Percentiles rank a stretch among this genome's conserved stretches.
Evolutionary conservation across 2,329 filamentous ascomycete species (phyloP).

Genomic region (Macrophomina pseudophaseolina): DNA sequence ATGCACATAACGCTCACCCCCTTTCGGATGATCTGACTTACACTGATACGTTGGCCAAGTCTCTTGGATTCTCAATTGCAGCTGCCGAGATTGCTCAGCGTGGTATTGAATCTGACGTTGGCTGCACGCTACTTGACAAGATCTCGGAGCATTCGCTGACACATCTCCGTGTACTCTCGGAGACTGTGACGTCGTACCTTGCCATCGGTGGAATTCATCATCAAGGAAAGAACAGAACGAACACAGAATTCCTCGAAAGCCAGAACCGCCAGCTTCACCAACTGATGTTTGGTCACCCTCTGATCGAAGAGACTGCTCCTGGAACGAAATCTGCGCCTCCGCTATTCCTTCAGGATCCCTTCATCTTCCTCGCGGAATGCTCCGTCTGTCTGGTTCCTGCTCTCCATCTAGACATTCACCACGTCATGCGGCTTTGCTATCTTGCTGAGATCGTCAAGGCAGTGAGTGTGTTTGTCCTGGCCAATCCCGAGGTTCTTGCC

Average conservation of each 20-base stretch:
- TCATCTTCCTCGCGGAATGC: conserved; percentile 81
- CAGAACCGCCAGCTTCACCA: conserved; percentile 75
- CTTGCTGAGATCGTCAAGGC: conserved; percentile 89
- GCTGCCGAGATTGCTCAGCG: conserved; percentile 91
- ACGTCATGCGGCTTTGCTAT: conserved; percentile 85
- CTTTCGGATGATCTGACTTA: conserved; percentile 55
- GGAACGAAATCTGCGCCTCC: conserved; percentile 55
- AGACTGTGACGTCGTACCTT: conserved; percentile 86
- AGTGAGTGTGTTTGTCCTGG: conserved; percentile 59
- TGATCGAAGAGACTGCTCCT: conserved; percentile 44
- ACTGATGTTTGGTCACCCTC: conserved; percentile 68
- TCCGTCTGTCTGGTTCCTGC: conserved; percentile 72
- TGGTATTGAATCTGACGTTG: conserved; percentile 72
- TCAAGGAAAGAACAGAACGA: conserved; percentile 62
- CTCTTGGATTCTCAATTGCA: conserved; percentile 83
- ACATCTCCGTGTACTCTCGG: conserved; percentile 84
- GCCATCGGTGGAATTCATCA: conserved; percentile 73
- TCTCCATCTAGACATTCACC: conserved; percentile 73
- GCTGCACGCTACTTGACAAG: conserved; percentile 78
- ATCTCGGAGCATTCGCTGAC: conserved; percentile 84
- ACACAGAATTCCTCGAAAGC: conserved; percentile 70
- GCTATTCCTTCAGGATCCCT: conserved; percentile 72
- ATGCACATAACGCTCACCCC: conserved; percentile 46
- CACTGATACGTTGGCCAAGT: conserved; percentile 65
- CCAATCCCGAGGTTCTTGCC: conserved; percentile 16